Evolutionary conservation across 495 filamentous ascomycete genomes (phyloP), one percentile per base, ranked within the genome.

Genomic region (Lasiosphaeria miniovina): DNA sequence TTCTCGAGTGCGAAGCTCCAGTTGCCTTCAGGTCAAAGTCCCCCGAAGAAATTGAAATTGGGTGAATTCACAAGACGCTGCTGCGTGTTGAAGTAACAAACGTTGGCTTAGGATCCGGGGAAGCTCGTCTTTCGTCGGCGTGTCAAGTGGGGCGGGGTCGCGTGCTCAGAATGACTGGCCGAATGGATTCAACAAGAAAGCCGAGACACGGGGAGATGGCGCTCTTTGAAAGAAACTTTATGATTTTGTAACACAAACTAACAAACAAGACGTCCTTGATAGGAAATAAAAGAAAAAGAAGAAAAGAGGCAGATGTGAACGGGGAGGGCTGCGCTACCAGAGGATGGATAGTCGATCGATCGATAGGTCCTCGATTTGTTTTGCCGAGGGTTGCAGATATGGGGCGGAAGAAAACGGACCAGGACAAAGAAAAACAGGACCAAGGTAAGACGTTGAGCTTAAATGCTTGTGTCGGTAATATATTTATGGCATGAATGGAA

Each of bases 101-200:
- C 43, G 43, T 11, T n/a, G 43, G 43, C 4, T 46, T n/a, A 34
- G 6, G 11, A 31, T 41, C 33, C 14, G 45, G 38, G 52, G 54
- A 17, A 54, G 36, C 15, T 46, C 8, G 43, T 11, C 15, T 46
- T 46, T 46, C 4, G 43, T 11, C 4, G 43, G 43, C 7, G 43
- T 5, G 43, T 46, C 12, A 57, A 36, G 4, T 15, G 56, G 52
- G 58, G 56, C 64, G 61, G 64, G 66, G 66, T 66, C 64, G 66
- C 59, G 66, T 66, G 66, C 64, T 49, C 54, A 59, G 33, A 35
- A 51, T 17, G 24, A 53, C 50, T 49, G 49, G 61, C 36, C 52
- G 34, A 46, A 36, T 15, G 58, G 58, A 52, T 41, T 36, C n/a
- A 46, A 41, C 8, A 45, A n/a, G 48, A 48, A 12, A 38, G 15